phyloP scores from a whole-genome alignment of 2,329 filamentous ascomycete genomes.

The Aspergillus melleus region DNA sequence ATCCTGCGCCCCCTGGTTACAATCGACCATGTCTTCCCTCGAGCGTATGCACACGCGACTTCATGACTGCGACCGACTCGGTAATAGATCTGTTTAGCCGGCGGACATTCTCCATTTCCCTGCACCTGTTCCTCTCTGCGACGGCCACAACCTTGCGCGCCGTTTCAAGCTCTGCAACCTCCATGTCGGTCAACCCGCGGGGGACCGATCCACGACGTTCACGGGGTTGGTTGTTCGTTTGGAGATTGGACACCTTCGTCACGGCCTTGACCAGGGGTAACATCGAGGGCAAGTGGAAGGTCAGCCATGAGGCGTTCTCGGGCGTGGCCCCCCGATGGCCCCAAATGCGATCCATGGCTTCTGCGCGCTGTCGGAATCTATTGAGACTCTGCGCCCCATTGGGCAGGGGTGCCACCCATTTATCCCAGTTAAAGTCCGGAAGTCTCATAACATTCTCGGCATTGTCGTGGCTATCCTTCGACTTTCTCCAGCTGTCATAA shows the following conservation, averaged over 20 bases:
- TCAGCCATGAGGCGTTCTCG: slow-evolving; percentile 27
- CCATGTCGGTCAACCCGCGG: slow-evolving; percentile 15
- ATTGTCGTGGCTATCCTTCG: neutral
- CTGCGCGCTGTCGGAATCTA: slow-evolving; percentile 20
- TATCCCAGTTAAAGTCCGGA: slow-evolving; percentile 19
- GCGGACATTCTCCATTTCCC: slow-evolving; percentile 21
- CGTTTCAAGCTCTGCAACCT: slow-evolving; percentile 24
- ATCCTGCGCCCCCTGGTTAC: neutral
- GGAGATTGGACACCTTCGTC: slow-evolving; percentile 16
- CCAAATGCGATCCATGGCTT: slow-evolving; percentile 23
- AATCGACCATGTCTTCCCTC: neutral
- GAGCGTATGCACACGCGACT: slow-evolving; percentile 12
- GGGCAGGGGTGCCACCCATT: slow-evolving; percentile 17
- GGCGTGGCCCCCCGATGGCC: slow-evolving; percentile 22
- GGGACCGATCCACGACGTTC: neutral
- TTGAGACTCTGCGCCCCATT: slow-evolving; percentile 18
- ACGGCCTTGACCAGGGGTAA: slow-evolving; percentile 28
- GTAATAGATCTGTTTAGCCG: slow-evolving; percentile 15
- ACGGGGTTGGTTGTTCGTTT: slow-evolving; percentile 12
- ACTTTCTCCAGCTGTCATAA: slow-evolving; percentile 10
- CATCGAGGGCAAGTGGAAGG: slow-evolving; percentile 11
- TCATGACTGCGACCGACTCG: slow-evolving; percentile 16
- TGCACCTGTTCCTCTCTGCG: slow-evolving; percentile 20
- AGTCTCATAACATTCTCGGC: neutral
- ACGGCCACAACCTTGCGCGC: slow-evolving; percentile 16